Conservation (phyloP, 768 basidiomycete species). For the Lactarius sp. region DNA sequence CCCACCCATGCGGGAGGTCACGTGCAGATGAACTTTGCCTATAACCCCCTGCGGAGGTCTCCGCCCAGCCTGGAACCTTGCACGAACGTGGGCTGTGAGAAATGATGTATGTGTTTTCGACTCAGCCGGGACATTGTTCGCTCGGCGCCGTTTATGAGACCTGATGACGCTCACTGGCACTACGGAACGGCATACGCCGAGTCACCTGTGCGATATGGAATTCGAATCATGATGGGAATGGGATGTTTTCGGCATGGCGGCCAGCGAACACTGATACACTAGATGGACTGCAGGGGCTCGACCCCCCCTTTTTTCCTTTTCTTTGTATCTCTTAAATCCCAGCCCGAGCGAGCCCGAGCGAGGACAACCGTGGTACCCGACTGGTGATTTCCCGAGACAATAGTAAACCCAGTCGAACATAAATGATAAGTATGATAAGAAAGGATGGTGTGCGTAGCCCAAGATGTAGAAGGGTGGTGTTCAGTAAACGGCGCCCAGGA, state of each 20-base stretch:
- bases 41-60: constrained; percentile 16
- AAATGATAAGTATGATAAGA: neutral
- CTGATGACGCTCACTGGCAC: constrained; percentile 9
- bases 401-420: too few species aligned
- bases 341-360: neutral
- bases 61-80: constrained; percentile 21
- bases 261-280: neutral
- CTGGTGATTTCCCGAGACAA: too few species aligned
- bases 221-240: constrained; percentile 5
- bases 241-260: constrained; percentile 5
- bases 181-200: constrained; percentile 19
- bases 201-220: constrained; percentile 20
- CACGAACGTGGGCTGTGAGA: constrained; percentile 20
- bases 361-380: too few species aligned
- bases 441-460: neutral
- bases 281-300: neutral
- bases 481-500: constrained; percentile 5
- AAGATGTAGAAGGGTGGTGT: too few species aligned
- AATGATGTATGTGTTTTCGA: neutral
- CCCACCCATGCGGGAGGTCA: neutral
- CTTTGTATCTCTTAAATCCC: neutral
- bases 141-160: constrained; percentile 15
- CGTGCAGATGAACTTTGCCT: neutral
- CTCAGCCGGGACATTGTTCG: constrained; percentile 17
- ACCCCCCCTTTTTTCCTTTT: neutral